Percentiles rank a stretch among this genome's conserved stretches.
Evolutionary conservation across 441 rosid genomes (phyloP).

Genomic region (Brassica balearica): DNA sequence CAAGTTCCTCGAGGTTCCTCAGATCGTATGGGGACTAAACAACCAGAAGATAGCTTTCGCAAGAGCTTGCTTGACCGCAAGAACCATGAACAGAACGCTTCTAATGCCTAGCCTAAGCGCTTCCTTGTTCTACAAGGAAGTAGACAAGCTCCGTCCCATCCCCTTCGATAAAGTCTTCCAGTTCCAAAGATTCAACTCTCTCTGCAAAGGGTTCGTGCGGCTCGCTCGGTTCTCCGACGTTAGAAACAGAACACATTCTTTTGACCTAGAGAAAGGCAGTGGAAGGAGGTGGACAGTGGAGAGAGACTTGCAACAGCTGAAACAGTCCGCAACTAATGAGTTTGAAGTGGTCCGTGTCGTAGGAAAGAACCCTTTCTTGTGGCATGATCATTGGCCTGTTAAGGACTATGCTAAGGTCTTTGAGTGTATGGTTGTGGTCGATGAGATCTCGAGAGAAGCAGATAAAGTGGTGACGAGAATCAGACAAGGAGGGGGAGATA

Average conservation of each 20-base stretch:
- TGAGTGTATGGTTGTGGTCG: constrained; percentile 81
- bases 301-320: constrained; percentile 82
- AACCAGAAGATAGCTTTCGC: constrained; percentile 98
- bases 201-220: constrained; percentile 72
- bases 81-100: constrained; percentile 84
- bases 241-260: constrained; percentile 48
- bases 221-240: constrained; percentile 67
- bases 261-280: constrained; percentile 83
- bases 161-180: constrained; percentile 80
- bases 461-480: constrained; percentile 76
- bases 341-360: constrained; percentile 69
- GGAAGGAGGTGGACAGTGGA: constrained; percentile 91
- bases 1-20: constrained; percentile 88
- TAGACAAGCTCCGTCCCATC: constrained; percentile 76
- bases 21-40: constrained; percentile 95
- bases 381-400: constrained; percentile 99
- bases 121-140: constrained; percentile 91
- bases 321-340: constrained; percentile 42
- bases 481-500: constrained; percentile 42
- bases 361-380: constrained; percentile 89
- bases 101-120: constrained; percentile 94
- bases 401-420: constrained; percentile 83
- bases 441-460: constrained; percentile 76
- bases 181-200: constrained; percentile 72
- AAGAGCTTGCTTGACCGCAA: constrained; percentile 90